Percentiles rank a stretch among this genome's conserved stretches.
Conservation (phyloP, 306 rosid genomes). For the Rosa persica region DNA sequence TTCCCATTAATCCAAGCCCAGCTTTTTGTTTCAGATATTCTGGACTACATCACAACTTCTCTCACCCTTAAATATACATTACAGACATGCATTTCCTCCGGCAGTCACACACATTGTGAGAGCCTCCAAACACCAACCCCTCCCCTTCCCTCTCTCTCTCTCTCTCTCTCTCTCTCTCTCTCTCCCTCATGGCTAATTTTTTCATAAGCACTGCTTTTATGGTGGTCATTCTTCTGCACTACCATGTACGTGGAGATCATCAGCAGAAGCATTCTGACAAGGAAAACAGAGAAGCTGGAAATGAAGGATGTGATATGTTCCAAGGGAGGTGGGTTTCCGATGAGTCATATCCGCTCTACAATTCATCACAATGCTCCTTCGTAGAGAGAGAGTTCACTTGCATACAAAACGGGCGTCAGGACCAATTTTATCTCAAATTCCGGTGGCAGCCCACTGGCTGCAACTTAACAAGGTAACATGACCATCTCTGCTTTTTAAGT, state of each 20-base stretch:
- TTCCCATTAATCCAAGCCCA: too few relatives aligned
- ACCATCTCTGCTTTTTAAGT: not conserved
- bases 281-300: not conserved
- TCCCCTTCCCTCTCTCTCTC: too few relatives aligned
- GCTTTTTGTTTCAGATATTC: too few relatives aligned
- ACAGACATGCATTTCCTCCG: not conserved
- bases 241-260: slow-evolving; percentile 1
- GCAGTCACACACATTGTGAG: slow-evolving; percentile 13
- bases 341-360: slow-evolving; percentile 20
- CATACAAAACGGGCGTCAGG: slow-evolving; percentile 19
- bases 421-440: slow-evolving; percentile 14
- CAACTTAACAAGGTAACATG: slow-evolving; percentile 8
- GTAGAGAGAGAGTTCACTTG: slow-evolving; percentile 5
- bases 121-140: too few relatives aligned
- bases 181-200: slow-evolving; percentile 1
- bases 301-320: slow-evolving; percentile 13
- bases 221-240: not conserved
- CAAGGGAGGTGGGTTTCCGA: slow-evolving; percentile 26
- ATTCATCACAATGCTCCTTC: slow-evolving; percentile 12
- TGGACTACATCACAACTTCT: not conserved
- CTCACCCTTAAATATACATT: not conserved
- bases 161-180: not conserved
- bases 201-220: not conserved
- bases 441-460: slow-evolving; percentile 21
- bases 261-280: not conserved